Evolutionary conservation across 2,329 filamentous ascomycete species (phyloP).

Genomic region (Truncatella angustata): DNA sequence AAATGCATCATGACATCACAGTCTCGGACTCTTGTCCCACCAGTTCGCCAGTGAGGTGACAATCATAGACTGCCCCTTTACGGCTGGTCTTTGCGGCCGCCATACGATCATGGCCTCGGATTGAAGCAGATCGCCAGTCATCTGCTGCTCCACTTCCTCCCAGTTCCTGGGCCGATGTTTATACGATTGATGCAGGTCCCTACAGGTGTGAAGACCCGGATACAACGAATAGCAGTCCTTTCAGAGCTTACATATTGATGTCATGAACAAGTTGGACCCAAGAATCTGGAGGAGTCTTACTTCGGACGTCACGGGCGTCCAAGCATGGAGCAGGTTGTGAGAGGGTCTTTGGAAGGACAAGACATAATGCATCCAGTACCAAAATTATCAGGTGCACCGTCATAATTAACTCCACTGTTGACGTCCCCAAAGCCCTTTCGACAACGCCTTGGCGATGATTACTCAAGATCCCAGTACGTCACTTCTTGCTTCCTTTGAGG

Average conservation of each 20-base stretch:
- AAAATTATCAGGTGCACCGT: neutral
- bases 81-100: neutral
- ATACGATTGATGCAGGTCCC: neutral
- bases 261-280: neutral
- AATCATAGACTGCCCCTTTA: neutral
- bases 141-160: neutral
- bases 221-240: neutral
- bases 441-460: neutral
- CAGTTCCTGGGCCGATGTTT: neutral
- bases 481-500: neutral
- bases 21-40: neutral
- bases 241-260: neutral
- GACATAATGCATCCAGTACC: neutral
- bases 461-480: neutral
- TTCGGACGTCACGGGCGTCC: neutral
- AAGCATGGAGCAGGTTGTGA: neutral
- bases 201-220: neutral
- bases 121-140: neutral
- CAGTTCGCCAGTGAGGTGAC: neutral
- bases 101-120: neutral
- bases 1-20: neutral
- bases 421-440: neutral
- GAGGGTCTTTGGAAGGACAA: neutral
- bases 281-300: neutral
- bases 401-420: neutral